Conservation (phyloP, 2,329 filamentous ascomycete species). For the Penicillium hesseltinei region DNA sequence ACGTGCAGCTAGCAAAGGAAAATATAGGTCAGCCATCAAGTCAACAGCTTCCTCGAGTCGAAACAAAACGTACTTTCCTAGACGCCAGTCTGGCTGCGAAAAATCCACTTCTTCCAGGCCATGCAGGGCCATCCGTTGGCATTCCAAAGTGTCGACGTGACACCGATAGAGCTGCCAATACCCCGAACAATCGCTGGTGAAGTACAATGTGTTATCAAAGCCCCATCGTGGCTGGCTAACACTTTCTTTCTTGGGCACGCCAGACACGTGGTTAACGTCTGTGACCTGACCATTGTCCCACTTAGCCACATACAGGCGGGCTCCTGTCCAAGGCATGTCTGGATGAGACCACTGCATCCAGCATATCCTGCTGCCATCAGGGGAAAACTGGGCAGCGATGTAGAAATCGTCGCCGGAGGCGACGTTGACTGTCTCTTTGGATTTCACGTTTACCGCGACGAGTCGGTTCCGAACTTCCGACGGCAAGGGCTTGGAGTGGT, state of each 20-base stretch:
- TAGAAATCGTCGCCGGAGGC: conserved; percentile 52
- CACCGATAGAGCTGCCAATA: conserved; percentile 48
- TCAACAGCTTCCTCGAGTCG: neutral
- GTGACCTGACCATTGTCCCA: conserved; percentile 39
- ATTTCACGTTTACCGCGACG: conserved; percentile 23
- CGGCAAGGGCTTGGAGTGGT: conserved; percentile 39
- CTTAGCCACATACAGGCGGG: conserved; percentile 44
- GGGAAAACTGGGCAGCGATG: conserved; percentile 48
- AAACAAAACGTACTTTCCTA: conserved; percentile 22
- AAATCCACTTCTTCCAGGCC: conserved; percentile 42
- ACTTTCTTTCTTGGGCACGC: conserved; percentile 38
- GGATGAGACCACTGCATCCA: conserved; percentile 57
- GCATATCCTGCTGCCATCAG: conserved; percentile 44
- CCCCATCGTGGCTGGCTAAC: conserved; percentile 52
- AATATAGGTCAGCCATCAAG: neutral
- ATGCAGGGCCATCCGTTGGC: conserved; percentile 33
- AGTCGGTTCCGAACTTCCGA: conserved; percentile 26
- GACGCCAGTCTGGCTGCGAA: conserved; percentile 22
- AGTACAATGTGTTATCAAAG: conserved; percentile 48
- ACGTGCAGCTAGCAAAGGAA: conserved; percentile 1
- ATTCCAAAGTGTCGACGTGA: conserved; percentile 22
- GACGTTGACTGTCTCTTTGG: conserved; percentile 37
- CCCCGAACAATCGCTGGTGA: conserved; percentile 44
- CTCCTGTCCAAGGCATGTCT: conserved; percentile 50
- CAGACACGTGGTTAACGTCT: conserved; percentile 33